Conservation (phyloP, 805 yeast genomes). For the Pichia nanzhaoensis region DNA sequence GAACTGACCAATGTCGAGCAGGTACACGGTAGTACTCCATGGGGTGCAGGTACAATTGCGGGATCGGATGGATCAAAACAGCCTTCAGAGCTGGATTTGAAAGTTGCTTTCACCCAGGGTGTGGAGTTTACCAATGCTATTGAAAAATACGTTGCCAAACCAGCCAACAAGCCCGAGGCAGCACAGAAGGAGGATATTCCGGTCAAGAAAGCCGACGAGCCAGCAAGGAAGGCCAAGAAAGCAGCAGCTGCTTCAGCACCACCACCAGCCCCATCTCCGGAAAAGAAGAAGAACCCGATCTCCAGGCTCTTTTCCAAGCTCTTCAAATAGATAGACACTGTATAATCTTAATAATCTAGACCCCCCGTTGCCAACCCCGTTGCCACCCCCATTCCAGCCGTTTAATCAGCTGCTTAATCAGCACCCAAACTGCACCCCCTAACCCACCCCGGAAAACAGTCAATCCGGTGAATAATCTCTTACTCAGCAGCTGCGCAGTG, state of each 20-base stretch:
- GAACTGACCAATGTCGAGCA: constrained; percentile 51
- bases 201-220: neutral
- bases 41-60: constrained; percentile 82
- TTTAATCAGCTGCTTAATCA: too few relatives aligned
- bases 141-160: constrained; percentile 16
- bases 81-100: constrained; percentile 57
- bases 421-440: too few relatives aligned
- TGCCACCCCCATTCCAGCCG: too few relatives aligned
- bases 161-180: too few relatives aligned
- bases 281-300: constrained; percentile 7
- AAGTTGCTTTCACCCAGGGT: constrained; percentile 64
- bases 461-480: neutral
- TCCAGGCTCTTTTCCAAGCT: constrained; percentile 6
- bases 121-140: constrained; percentile 46
- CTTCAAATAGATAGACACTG: neutral
- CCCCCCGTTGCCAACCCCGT: too few relatives aligned
- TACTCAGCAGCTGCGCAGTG: neutral
- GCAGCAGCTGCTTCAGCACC: neutral
- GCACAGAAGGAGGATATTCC: neutral
- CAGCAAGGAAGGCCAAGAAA: neutral
- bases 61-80: constrained; percentile 71
- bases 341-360: neutral
- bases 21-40: constrained; percentile 74
- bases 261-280: neutral
- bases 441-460: too few relatives aligned